Base-by-base conservation (phyloP, 1,139 yeast species). In the Yamadazyma dushanensis region DNA sequence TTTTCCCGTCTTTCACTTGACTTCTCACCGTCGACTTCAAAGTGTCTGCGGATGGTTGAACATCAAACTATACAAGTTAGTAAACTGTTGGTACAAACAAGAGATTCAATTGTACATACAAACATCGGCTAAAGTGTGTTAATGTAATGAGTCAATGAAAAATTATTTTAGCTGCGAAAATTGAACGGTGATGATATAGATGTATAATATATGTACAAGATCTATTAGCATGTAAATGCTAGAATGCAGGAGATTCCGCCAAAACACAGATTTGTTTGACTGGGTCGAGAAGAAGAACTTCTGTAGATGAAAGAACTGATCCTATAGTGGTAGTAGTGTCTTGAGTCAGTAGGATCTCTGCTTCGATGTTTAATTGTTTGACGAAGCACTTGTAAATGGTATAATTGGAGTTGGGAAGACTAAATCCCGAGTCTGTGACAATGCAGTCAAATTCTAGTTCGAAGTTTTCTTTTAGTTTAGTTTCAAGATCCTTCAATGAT, bases 41-140 rank as follows among this genome's bases (percentile, higher is more conserved):
- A 8, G 72, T 64, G 26, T 72, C 80, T 24, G 78, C 52, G 4
- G 79, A 65, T 3, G 95, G 95, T 54, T 85, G 92, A 38, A 82
- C 66, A 33, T 56, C 54, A 16, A 60, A 41, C 68, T 63, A 29
- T 8, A 16, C 9, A 15, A n/a, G n/a, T n/a, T n/a, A n/a, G n/a
- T 5, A n/a, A 25, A 15, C 17, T 8, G 52, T 49, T 48, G 48
- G 51, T 44, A 42, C 3, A n/a, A n/a, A 11, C 20, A 7, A 18
- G n/a, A 14, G 4, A 9, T 4, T 10, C 14, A 10, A 10, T 19
- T 11, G 11, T 30, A 43, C 47, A 30, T 43, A 43, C 47, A 22
- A 40, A 34, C 47, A 43, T 32, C 20, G 31, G 26, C 31, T 26
- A 26, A n/a, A n/a, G n/a, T n/a, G n/a, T n/a, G n/a, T n/a, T 43